These are phyloP conservation scores for Hypoxylon sp. DNA, from an alignment of 2,329 filamentous ascomycete species.

Conservation along the genomic window DNA sequence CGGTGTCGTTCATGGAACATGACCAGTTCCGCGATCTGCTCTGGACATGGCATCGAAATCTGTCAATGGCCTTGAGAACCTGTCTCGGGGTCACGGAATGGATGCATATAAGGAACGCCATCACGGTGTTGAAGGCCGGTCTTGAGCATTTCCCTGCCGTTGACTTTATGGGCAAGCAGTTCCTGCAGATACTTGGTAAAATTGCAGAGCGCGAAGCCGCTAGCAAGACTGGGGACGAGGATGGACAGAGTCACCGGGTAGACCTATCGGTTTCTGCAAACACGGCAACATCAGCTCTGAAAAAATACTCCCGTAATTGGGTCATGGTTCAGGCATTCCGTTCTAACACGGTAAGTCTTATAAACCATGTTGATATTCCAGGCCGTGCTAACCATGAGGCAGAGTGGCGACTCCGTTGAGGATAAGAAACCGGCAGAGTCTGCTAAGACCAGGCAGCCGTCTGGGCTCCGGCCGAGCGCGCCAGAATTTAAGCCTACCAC, in stretches of 20 bases:
- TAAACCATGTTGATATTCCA: neutral
- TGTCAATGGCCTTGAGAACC: slow-evolving; percentile 80
- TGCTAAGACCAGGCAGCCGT: slow-evolving; percentile 34
- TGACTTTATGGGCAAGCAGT: slow-evolving; percentile 82
- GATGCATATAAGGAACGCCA: slow-evolving; percentile 97
- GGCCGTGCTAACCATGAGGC: slow-evolving; percentile 48
- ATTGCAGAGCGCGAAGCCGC: slow-evolving; percentile 69
- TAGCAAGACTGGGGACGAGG: slow-evolving; percentile 55
- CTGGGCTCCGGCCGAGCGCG: slow-evolving; percentile 65
- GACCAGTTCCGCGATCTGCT: slow-evolving; percentile 86
- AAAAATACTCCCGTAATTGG: slow-evolving; percentile 72
- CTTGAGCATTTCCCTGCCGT: slow-evolving; percentile 86
- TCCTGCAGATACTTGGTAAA: slow-evolving; percentile 69
- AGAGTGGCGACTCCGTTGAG: slow-evolving; percentile 52
- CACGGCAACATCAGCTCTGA: slow-evolving; percentile 74
- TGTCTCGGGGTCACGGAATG: slow-evolving; percentile 87
- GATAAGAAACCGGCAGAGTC: slow-evolving; percentile 51
- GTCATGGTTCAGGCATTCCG: slow-evolving; percentile 78
- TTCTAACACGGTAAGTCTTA: slow-evolving; percentile 64
- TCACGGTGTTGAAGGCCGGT: slow-evolving; percentile 84
- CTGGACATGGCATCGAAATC: slow-evolving; percentile 87
- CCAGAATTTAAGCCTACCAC: slow-evolving; percentile 68
- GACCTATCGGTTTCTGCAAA: slow-evolving; percentile 78
- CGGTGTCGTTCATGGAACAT: slow-evolving; percentile 77
- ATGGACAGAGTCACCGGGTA: slow-evolving; percentile 68